These are phyloP conservation scores for Coemansia sp. DNA, from an alignment of 192 early-diverging fungal genomes.

Conservation along the genomic window DNA sequence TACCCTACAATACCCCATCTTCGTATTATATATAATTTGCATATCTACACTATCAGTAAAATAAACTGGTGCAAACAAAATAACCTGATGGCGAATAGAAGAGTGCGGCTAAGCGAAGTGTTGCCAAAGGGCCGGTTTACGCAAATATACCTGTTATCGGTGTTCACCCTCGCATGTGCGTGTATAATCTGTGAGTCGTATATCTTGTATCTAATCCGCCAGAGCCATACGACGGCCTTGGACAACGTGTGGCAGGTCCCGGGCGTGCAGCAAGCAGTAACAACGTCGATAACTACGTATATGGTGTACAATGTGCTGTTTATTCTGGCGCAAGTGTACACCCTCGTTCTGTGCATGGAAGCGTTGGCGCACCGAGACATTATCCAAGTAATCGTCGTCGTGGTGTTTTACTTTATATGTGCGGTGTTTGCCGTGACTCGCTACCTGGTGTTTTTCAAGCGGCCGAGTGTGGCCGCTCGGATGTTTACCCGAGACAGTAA, in stretches of 20 bases:
- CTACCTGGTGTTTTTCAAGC: constrained; percentile 35
- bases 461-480: constrained; percentile 36
- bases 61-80: no score
- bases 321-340: constrained; percentile 47
- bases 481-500: constrained; percentile 40
- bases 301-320: constrained; percentile 52
- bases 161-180: constrained; percentile 31
- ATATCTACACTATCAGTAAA: neutral
- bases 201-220: constrained; percentile 27
- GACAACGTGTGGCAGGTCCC: constrained; percentile 37
- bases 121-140: constrained; percentile 30
- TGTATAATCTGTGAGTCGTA: constrained; percentile 48
- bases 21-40: neutral
- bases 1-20: neutral
- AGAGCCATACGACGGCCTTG: constrained; percentile 10
- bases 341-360: constrained; percentile 40
- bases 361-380: constrained; percentile 42
- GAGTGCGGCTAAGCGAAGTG: constrained; percentile 1
- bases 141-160: constrained; percentile 25
- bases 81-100: neutral
- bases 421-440: constrained; percentile 26
- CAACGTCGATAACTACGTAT: constrained; percentile 41
- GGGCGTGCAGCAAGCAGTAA: constrained; percentile 33
- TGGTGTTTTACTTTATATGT: constrained; percentile 47
- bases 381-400: constrained; percentile 47